Evolutionary conservation across 2,329 filamentous ascomycete species (phyloP).

Genomic region (Cladosporium sphaerospermum): DNA sequence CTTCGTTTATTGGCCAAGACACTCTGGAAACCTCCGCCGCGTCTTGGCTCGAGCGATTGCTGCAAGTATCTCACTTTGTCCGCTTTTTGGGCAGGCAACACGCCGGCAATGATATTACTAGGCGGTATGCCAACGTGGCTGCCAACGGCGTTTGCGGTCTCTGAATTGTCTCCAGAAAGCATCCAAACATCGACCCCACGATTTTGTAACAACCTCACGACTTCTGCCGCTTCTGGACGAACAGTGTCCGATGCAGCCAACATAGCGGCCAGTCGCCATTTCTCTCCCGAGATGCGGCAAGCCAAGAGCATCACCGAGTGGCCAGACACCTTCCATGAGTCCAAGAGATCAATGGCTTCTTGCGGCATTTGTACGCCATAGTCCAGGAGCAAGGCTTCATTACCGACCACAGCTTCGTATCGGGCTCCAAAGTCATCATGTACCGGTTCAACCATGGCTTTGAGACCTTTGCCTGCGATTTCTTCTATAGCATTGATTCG

Average conservation of each 20-base stretch:
- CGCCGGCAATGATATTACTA: conserved; percentile 75
- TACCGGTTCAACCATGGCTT: conserved; percentile 35
- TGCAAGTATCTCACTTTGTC: conserved; percentile 55
- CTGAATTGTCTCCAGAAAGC: conserved; percentile 85
- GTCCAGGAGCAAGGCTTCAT: conserved; percentile 59
- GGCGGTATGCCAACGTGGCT: conserved; percentile 67
- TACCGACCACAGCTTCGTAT: conserved; percentile 63
- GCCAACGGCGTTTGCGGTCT: conserved; percentile 76
- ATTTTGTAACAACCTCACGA: conserved; percentile 40
- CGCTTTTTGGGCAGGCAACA: conserved; percentile 77
- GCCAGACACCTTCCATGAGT: conserved; percentile 37
- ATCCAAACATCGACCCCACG: conserved; percentile 75
- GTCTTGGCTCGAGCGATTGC: conserved; percentile 16
- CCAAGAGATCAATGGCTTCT: conserved; percentile 21
- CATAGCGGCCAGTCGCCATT: conserved; percentile 55
- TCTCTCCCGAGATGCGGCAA: conserved; percentile 31
- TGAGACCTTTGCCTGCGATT: conserved; percentile 65
- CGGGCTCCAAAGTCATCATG: conserved; percentile 49
- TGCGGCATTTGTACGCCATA: conserved; percentile 28
- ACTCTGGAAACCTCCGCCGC: conserved; percentile 17
- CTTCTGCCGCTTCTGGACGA: conserved; percentile 57
- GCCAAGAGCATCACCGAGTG: conserved; percentile 38
- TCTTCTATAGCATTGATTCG: conserved; percentile 45
- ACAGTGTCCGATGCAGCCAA: conserved; percentile 78
- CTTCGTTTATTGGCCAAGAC: conserved; percentile 1